These are phyloP conservation scores for Hirschfeldia incana DNA, from an alignment of 345 rosid species.

Conservation along the genomic window DNA sequence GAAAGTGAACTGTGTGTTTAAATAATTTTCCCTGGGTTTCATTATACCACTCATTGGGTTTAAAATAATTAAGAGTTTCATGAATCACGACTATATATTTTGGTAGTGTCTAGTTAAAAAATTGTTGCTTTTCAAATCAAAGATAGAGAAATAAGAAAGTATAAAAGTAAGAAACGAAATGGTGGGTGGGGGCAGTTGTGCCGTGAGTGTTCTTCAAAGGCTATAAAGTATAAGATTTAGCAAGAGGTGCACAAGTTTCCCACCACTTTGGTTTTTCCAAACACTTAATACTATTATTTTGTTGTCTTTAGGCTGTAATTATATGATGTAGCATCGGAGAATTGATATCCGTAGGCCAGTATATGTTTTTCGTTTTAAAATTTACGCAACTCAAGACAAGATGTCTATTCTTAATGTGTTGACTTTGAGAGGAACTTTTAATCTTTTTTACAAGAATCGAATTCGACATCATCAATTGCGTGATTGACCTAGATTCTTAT, in stretches of 20 bases:
- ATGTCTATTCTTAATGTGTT: slow-evolving; percentile 21
- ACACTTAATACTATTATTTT: slow-evolving; percentile 1
- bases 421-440: slow-evolving; percentile 1
- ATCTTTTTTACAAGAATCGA: not conserved
- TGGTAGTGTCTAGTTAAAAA: not conserved
- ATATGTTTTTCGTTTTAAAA: slow-evolving; percentile 9
- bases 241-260: slow-evolving; percentile 39
- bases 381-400: not conserved
- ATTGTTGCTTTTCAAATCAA: not conserved
- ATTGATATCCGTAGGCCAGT: slow-evolving; percentile 20
- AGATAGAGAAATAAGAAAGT: slow-evolving; percentile 1
- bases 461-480: not conserved
- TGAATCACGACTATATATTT: not conserved
- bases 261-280: slow-evolving; percentile 32
- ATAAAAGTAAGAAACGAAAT: slow-evolving; percentile 20
- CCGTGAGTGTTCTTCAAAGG: slow-evolving; percentile 36
- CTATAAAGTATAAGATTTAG: slow-evolving; percentile 19
- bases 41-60: not conserved
- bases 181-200: slow-evolving; percentile 45
- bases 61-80: not conserved
- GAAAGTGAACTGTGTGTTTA: not conserved
- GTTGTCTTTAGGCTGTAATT: slow-evolving; percentile 25
- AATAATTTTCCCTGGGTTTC: not conserved
- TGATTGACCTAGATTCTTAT: slow-evolving; percentile 7
- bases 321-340: slow-evolving; percentile 28